Conservation (phyloP, 352 stramenopile species). For the Phytophthora pistaciae region DNA sequence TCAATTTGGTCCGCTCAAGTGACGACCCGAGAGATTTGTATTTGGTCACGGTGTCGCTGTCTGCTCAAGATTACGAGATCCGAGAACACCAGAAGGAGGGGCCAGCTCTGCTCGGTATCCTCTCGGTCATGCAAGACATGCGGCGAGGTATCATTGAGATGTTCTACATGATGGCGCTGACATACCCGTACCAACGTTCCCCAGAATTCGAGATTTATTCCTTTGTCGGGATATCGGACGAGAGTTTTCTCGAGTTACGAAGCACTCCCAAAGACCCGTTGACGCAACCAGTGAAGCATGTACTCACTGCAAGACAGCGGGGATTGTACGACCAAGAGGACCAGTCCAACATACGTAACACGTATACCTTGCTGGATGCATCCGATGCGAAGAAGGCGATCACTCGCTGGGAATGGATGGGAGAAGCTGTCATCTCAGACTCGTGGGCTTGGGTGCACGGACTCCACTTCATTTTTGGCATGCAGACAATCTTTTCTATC, state of each 20-base stretch:
- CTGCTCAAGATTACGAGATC: slow-evolving; percentile 34
- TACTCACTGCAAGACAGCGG: slow-evolving; percentile 22
- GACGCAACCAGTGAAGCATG: slow-evolving; percentile 29
- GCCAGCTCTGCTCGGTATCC: slow-evolving; percentile 17
- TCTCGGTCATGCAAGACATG: slow-evolving; percentile 30
- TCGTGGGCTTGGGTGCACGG: neutral
- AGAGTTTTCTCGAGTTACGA: slow-evolving; percentile 22
- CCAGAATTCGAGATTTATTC: slow-evolving; percentile 34
- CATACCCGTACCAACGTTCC: slow-evolving; percentile 35
- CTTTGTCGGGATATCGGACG: slow-evolving; percentile 15
- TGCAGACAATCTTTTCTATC: neutral
- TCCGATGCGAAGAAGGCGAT: neutral
- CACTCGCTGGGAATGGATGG: slow-evolving; percentile 9
- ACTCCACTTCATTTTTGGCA: neutral
- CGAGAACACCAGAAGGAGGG: slow-evolving; percentile 17
- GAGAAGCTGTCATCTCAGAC: neutral
- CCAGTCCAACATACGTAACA: slow-evolving; percentile 29
- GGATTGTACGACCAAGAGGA: slow-evolving; percentile 36
- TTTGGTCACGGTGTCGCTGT: slow-evolving; percentile 27
- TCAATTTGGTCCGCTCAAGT: slow-evolving; percentile 29
- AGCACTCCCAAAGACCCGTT: slow-evolving; percentile 3
- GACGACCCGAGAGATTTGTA: slow-evolving; percentile 6
- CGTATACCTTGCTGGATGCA: slow-evolving; percentile 12
- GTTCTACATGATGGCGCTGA: slow-evolving; percentile 28
- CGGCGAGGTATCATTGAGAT: slow-evolving; percentile 2